phyloP scores from a whole-genome alignment of 2,329 filamentous ascomycete species.

The Cyanodermella asteris region DNA sequence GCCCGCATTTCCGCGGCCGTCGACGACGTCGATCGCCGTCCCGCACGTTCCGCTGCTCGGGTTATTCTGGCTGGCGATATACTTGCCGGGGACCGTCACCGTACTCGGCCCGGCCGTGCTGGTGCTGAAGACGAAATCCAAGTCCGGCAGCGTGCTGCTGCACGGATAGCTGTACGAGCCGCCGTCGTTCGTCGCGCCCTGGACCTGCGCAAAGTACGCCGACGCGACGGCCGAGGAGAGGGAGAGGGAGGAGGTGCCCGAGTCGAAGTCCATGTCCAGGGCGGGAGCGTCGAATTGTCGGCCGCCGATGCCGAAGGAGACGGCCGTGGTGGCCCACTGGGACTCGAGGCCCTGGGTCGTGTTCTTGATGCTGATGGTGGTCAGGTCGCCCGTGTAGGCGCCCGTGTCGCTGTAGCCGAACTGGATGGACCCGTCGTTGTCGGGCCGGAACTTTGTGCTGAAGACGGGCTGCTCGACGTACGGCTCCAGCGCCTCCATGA shows the following conservation, averaged over 20 bases:
- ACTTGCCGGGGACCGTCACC: too few species aligned
- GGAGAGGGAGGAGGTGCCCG: not conserved
- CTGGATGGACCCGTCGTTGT: not conserved
- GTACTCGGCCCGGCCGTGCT: too few species aligned
- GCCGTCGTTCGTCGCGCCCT: not conserved
- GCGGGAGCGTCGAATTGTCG: not conserved
- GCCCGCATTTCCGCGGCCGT: too few species aligned
- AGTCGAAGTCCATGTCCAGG: not conserved
- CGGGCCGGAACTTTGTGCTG: not conserved
- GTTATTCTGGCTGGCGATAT: too few species aligned
- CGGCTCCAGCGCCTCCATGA: not conserved
- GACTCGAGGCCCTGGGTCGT: too few species aligned
- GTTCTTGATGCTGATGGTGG: not conserved
- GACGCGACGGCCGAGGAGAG: not conserved
- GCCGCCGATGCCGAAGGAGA: not conserved
- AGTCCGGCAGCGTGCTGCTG: not conserved
- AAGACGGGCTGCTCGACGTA: slow-evolving; percentile 1
- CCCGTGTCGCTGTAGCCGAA: not conserved
- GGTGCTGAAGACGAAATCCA: not conserved
- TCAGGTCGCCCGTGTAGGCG: not conserved
- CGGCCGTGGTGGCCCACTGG: not conserved
- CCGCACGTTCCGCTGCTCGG: too few species aligned
- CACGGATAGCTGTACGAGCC: not conserved
- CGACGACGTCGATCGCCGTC: too few species aligned
- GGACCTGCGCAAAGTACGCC: not conserved